Base-by-base conservation (phyloP, 2,329 filamentous ascomycete genomes). In the Phialocephala sp. region DNA sequence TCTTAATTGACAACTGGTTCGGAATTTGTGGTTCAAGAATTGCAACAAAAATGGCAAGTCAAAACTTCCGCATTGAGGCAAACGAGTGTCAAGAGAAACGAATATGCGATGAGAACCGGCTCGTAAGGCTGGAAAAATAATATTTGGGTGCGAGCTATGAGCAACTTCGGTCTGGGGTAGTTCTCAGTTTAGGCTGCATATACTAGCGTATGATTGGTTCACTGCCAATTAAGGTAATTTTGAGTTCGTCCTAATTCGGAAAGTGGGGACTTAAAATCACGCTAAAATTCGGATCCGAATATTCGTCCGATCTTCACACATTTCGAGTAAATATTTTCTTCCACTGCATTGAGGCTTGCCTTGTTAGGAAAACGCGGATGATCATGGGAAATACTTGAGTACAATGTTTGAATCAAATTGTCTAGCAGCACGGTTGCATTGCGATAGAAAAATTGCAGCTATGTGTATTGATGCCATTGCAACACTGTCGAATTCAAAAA, bases 211-310 rank as follows among this genome's bases (percentile, higher is more conserved):
- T n/a, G 50, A 27, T 54, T 32, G 50, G 22, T 3, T 54, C 9
- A 35, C 5, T 32, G 11, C 11, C 27, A 50, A 20, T 11, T n/a
- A 24, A 20, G 50, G 24, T 18, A 8, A 32, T 54, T 50, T 50
- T 15, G 32, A n/a, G 1, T 1, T 54, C 18, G 15, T 12, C 37
- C 32, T 18, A 12, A n/a, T 24, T 54, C 50, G 22, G 50, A n/a
- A 27, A 18, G 24, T 18, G 12, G 24, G n/a, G 9, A 9, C 24
- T 52, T 32, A 3, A 12, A 18, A 12, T 41, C 11, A 41, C 15
- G 37, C 15, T 47, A 11, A 20, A 47, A 11, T 32, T 54, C 50
- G 50, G 50, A n/a, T 32, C 50, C 50, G 50, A 54, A 50, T n/a
- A 50, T 4, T 50, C 18, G 11, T 43, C 41, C 41, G 6, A 18